Conservation (phyloP, 2,329 filamentous ascomycete genomes). For the Alternaria arborescens region DNA sequence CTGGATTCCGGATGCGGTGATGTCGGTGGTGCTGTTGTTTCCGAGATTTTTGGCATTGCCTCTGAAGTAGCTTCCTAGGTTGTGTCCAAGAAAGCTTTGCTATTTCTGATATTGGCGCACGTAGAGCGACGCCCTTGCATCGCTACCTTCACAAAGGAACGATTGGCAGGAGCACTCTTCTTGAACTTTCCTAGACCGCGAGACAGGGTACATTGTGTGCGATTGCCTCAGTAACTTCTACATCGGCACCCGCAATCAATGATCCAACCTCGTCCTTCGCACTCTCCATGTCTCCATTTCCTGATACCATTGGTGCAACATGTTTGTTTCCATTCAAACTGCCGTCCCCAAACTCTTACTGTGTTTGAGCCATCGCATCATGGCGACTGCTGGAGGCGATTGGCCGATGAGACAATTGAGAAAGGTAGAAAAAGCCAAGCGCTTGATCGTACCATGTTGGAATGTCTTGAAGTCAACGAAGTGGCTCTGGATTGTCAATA, state of each 20-base stretch:
- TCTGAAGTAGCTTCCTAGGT: not conserved
- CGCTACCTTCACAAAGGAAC: not conserved
- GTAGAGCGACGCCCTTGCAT: not conserved
- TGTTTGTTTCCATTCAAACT: not conserved
- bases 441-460: too few species aligned
- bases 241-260: not conserved
- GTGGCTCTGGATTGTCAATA: too few species aligned
- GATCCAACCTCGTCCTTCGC: not conserved
- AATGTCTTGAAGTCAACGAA: too few species aligned
- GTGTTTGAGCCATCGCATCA: not conserved
- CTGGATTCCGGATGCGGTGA: not conserved
- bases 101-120: not conserved
- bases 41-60: not conserved
- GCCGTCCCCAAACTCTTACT: not conserved
- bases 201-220: not conserved
- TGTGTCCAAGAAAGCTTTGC: not conserved
- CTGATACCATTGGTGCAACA: not conserved
- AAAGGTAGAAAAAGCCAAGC: not conserved
- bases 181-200: not conserved
- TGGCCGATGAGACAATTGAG: not conserved
- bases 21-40: not conserved
- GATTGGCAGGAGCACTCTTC: constrained; percentile 1
- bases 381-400: not conserved
- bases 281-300: too few species aligned
- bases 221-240: not conserved